These are phyloP conservation scores for Vitis hybrid DNA, from an alignment of 177 flowering plant genomes.

Conservation along the genomic window DNA sequence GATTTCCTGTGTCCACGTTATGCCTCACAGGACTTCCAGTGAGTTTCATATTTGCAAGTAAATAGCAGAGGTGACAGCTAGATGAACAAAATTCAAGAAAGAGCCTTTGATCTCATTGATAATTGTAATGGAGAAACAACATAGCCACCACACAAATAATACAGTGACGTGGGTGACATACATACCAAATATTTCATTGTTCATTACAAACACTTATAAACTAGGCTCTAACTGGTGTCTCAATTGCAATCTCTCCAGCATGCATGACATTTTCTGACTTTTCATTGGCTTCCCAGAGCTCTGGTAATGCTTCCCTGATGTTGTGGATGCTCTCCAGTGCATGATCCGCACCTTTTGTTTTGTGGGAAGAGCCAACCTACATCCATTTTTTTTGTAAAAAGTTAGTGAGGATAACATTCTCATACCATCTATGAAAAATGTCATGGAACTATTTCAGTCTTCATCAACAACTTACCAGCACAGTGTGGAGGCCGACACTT, in stretches of 20 bases:
- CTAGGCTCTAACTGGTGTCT: slow-evolving; percentile 72
- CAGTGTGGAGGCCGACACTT: slow-evolving; percentile 71
- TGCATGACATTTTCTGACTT: slow-evolving; percentile 41
- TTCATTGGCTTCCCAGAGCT: slow-evolving; percentile 69
- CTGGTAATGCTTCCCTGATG: slow-evolving; percentile 85
- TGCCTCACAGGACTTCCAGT: too few relatives aligned
- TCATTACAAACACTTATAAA: not conserved
- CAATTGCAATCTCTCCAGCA: slow-evolving; percentile 56
- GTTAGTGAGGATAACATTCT: not conserved
- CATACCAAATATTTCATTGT: too few relatives aligned
- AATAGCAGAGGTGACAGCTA: too few relatives aligned
- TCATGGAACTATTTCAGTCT: not conserved
- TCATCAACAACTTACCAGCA: slow-evolving; percentile 52
- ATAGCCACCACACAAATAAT: too few relatives aligned
- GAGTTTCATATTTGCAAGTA: too few relatives aligned
- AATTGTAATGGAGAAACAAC: too few relatives aligned
- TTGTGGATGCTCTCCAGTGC: slow-evolving; percentile 94
- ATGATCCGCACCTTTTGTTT: slow-evolving; percentile 65
- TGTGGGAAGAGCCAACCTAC: slow-evolving; percentile 77
- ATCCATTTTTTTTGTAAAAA: not conserved
- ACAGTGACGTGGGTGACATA: too few relatives aligned
- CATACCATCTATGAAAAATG: not conserved
- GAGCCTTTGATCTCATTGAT: too few relatives aligned
- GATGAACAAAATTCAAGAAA: too few relatives aligned
- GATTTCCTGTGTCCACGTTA: too few relatives aligned